Evolutionary conservation across 768 basidiomycete genomes (phyloP), one percentile per base, ranked within the genome.

Genomic region (Rhizopogon salebrosus): DNA sequence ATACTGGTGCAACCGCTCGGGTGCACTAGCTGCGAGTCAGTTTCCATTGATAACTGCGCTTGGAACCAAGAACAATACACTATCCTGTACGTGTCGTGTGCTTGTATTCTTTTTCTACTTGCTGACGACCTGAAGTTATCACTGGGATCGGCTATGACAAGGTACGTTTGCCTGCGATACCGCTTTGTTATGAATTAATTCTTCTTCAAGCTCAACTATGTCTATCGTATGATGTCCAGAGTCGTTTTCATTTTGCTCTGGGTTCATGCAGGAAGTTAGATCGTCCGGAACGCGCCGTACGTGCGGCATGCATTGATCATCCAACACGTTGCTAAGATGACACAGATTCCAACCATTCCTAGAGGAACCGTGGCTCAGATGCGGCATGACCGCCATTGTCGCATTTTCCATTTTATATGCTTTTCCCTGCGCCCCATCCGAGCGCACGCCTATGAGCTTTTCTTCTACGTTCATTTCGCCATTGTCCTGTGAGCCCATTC

Each of bases 41-140:
- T 63, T 81, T 0, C 78, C 82, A 1, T 69, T 86, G 18, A 68
- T 85, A 29, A 72, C 76, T 10, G 81, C 75, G 3, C 73, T 86
- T 22, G 81, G 80, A 1, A 80, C 78, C 57, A 80, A 80, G 68
- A 84, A 86, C 64, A 84, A 85, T 53, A 61, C 81, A 20, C 65
- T 80, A 34, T 62, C 69, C 3, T 61, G 73, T 73, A 56, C 27
- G 73, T 65, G 27, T 13, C 26, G n/a, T n/a, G 10, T 18, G 10
- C 24, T 37, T 36, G 35, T 22, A 16, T 34, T 27, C 16, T 27
- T 20, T 22, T 40, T 31, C n/a, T 9, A 22, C 18, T 5, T 22
- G 22, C 51, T 52, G 26, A 52, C 37, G 27, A 22, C 8, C 38
- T 14, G 34, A 53, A 82, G 80, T 71, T 34, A 58, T 82, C 29